Base-by-base conservation (phyloP, 768 basidiomycete species). In the Serendipita sp. region DNA sequence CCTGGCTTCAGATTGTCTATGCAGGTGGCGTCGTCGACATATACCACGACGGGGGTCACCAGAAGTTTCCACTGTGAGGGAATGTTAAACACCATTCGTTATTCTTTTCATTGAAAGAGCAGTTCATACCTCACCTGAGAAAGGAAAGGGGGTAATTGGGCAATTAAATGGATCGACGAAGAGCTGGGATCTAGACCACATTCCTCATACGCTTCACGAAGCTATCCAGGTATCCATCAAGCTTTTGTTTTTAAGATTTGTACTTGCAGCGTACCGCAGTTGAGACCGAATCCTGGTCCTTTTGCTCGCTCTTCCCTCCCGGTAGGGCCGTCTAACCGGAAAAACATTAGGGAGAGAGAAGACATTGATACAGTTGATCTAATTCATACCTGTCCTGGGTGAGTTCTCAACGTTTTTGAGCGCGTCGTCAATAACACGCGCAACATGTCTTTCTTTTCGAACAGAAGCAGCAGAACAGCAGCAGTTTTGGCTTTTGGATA, bases 361-460 rank as follows among this genome's bases (percentile, higher is more conserved):
- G 38, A n/a, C 42, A 43, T 50, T 22, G n/a, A 50, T 17, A 50
- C 45, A 1, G 7, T 50, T 50, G 45, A 28, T 5, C 11, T 50
- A 22, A 34, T 22, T n/a, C 26, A 28, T 28, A 63, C 64, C 42
- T 90, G 84, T 17, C 86, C 88, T 2, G 88, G 83, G 71, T 90
- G 88, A 0, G 84, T 81, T 30, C 87, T 75, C 11, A 90, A 76
- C 2, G 74, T 69, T 71, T 87, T 90, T 3, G 90, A 88, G 9
- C 92, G 81, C 2, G 92, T 95, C 0, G 92, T 95, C 61, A 95
- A 74, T 22, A 94, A 75, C 3, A 94, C 90, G 13, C 84, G 81
- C 3, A 93, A 73, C 45, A 78, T 72, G 17, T 81, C 85, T 2
- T 74, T 77, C n/a, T 79, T 73, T 70, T 93, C 86, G 65, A 83